Base-by-base conservation (phyloP, 164 flowering plant species). In the Vitis cinerea region DNA sequence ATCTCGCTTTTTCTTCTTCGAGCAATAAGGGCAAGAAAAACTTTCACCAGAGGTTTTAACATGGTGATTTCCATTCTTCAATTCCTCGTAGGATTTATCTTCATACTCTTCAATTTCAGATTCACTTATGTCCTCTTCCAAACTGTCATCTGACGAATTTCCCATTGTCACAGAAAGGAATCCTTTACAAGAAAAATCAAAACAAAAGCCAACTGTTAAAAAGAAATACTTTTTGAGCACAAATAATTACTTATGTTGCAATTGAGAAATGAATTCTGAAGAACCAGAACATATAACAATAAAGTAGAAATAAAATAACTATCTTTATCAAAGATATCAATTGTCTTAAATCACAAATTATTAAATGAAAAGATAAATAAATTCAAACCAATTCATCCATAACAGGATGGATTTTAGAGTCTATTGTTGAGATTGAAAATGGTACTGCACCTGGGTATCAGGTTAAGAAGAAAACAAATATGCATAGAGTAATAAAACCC, bases 1-100 rank as follows among this genome's bases (percentile, higher is more conserved):
- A 60, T 84, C 86, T 44, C 73, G 72, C 72, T 87, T 90, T 65
- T 72, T 88, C 76, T 89, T 93, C 63, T 84, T 87, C 16, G 81
- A 77, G 66, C 99, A 95, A 74, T 73, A 95, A 1, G 97, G 99
- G 67, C 99, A 95, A 47, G 77, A 63, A 64, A 79, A 89, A 9
- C 74, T 70, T 50, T 61, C 80, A 17, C 84, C 88, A 29, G 90
- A 73, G 19, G 60, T 64, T 73, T 84, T 83, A 30, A 90, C 78
- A 17, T 53, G 61, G 54, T 53, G 73, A 8, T 80, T 81, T 49
- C 97, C 97, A 47, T 64, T 76, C 79, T 89, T 87, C 67, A 93
- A 66, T 48, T 83, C 76, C 68, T 82, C 84, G 66, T 88, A 95
- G 13, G 71, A 56, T 66, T 80, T 80, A 0, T 82, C 85, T 58